Evolutionary conservation across 148 eudicot species (phyloP).

Genomic region (Rhododendron vialii): DNA sequence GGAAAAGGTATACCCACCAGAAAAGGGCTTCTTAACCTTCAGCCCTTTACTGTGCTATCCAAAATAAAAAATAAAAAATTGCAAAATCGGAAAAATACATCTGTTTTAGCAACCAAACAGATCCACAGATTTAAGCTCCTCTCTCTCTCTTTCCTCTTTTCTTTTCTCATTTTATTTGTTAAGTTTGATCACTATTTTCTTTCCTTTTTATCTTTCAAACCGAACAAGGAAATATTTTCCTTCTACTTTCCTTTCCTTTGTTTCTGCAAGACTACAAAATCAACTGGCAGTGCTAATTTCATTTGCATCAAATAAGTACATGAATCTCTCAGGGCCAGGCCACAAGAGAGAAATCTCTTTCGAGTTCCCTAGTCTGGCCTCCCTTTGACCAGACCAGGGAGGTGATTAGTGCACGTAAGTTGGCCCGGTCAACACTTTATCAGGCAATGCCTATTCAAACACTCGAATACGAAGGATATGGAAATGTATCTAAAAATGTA

Average conservation of each 20-base stretch:
- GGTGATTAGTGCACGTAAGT: no score
- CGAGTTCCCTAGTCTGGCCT: neutral
- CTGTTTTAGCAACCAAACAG: neutral
- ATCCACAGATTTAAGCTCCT: neutral
- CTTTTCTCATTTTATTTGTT: neutral
- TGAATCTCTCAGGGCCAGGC: neutral
- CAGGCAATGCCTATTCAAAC: neutral
- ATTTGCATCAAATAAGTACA: neutral
- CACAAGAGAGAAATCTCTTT: neutral
- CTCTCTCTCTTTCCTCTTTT: neutral
- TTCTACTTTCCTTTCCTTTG: neutral
- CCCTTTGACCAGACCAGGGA: no score
- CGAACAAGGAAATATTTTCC: neutral
- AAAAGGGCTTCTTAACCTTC: neutral
- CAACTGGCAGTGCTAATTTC: neutral
- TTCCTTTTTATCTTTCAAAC: neutral
- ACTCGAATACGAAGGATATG: neutral
- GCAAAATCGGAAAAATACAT: neutral
- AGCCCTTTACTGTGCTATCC: neutral
- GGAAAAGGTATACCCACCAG: neutral
- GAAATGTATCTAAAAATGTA: neutral
- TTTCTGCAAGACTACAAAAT: neutral
- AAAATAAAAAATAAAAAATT: neutral
- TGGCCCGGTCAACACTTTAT: neutral
- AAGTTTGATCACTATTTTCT: neutral